phyloP scores from a whole-genome alignment of 2,329 filamentous ascomycete species.

The Cladosporium velox region DNA sequence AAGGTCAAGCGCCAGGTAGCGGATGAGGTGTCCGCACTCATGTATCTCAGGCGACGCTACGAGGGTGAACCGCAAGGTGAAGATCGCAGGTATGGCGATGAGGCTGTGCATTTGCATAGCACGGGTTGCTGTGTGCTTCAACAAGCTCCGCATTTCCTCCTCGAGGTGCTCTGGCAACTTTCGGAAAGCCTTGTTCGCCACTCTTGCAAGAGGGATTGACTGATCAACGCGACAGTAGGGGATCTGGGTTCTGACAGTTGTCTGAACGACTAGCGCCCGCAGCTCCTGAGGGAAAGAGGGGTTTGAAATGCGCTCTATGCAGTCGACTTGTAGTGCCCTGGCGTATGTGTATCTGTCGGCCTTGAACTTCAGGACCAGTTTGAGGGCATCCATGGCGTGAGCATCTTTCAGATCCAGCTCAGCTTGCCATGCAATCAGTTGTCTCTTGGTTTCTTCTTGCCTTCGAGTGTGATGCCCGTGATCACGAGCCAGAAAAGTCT shows the following conservation, averaged over 20 bases:
- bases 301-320: neutral
- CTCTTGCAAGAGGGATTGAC: neutral
- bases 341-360: neutral
- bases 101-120: neutral
- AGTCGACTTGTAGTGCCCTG: neutral
- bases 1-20: too few relatives aligned
- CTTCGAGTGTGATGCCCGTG: neutral
- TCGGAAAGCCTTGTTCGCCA: neutral
- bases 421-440: neutral
- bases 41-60: neutral
- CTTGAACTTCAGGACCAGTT: neutral
- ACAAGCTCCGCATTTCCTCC: neutral
- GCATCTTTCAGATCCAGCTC: neutral
- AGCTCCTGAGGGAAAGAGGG: neutral
- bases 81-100: neutral
- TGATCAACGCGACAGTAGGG: neutral
- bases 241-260: neutral
- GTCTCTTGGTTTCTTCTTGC: neutral
- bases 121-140: neutral
- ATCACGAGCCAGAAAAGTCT: neutral
- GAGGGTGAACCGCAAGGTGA: neutral
- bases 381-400: neutral
- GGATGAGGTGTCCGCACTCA: neutral
- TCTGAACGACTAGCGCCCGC: neutral
- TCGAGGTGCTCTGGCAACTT: neutral